Evolutionary conservation across 192 early-diverging fungal genomes (phyloP).

Genomic region (Coemansia sp.): DNA sequence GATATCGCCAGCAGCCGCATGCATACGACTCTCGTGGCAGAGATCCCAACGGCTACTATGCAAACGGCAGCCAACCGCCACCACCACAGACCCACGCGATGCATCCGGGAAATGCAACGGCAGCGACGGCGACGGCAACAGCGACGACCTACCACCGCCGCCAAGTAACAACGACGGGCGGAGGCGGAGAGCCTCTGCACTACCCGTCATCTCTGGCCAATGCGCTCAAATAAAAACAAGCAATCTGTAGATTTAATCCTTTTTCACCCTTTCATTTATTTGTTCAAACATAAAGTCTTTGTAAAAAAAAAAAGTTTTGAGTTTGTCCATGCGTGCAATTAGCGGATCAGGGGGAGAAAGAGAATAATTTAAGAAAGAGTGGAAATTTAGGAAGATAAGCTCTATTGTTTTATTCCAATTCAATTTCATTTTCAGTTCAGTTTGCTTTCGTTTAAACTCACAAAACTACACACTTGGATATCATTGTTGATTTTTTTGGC

Average conservation of each 20-base stretch:
- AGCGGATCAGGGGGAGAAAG: too few species aligned
- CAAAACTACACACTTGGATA: too few species aligned
- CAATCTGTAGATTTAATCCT: too few species aligned
- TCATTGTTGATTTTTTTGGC: neutral
- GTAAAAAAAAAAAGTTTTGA: too few species aligned
- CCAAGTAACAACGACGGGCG: conserved; percentile 1
- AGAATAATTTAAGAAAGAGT: too few species aligned
- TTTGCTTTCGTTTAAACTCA: neutral
- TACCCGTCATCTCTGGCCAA: conserved; percentile 11
- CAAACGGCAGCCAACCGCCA: neutral
- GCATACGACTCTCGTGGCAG: neutral
- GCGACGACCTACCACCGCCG: conserved; percentile 1
- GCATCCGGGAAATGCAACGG: neutral
- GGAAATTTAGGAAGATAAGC: too few species aligned
- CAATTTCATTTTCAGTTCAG: too few species aligned
- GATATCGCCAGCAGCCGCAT: conserved; percentile 9
- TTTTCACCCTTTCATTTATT: too few species aligned
- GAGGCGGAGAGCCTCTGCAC: conserved; percentile 7
- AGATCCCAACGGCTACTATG: conserved; percentile 8
- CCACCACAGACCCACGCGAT: neutral
- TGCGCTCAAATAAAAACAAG: conserved; percentile 1
- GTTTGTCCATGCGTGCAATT: too few species aligned
- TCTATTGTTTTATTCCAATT: too few species aligned
- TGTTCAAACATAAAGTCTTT: too few species aligned
- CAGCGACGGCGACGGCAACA: neutral